Conservation (phyloP, 306 rosid species). For the Pueraria montana region DNA sequence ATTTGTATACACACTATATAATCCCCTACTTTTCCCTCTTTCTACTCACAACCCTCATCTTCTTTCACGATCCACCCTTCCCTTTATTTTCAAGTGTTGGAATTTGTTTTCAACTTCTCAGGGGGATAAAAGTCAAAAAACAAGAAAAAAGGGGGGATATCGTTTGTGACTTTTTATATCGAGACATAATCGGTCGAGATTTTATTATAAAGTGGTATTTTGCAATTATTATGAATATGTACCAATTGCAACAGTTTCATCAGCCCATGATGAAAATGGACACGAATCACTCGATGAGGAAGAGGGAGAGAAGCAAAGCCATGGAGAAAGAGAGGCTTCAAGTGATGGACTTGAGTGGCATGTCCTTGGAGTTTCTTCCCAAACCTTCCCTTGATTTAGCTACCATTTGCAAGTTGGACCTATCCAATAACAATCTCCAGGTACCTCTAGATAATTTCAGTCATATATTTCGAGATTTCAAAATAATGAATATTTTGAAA, state of each 20-base stretch:
- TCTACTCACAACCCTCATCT: neutral
- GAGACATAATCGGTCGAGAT: neutral
- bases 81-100: neutral
- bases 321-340: constrained; percentile 58
- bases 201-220: neutral
- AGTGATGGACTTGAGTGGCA: constrained; percentile 75
- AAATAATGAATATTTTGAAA: neutral
- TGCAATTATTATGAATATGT: neutral
- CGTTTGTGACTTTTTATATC: neutral
- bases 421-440: constrained; percentile 90
- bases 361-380: constrained; percentile 78
- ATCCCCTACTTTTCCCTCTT: neutral
- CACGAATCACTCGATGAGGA: neutral
- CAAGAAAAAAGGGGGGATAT: neutral
- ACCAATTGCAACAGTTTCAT: constrained; percentile 30
- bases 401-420: constrained; percentile 70
- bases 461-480: neutral
- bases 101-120: neutral
- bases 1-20: constrained; percentile 4
- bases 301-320: constrained; percentile 40
- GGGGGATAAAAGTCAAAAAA: neutral
- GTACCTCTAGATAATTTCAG: constrained; percentile 32
- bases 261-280: constrained; percentile 21
- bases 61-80: neutral
- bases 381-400: constrained; percentile 70